These are phyloP conservation scores for Pterocarpus macrocarpus DNA, from an alignment of 306 rosid genomes.

Conservation along the genomic window DNA sequence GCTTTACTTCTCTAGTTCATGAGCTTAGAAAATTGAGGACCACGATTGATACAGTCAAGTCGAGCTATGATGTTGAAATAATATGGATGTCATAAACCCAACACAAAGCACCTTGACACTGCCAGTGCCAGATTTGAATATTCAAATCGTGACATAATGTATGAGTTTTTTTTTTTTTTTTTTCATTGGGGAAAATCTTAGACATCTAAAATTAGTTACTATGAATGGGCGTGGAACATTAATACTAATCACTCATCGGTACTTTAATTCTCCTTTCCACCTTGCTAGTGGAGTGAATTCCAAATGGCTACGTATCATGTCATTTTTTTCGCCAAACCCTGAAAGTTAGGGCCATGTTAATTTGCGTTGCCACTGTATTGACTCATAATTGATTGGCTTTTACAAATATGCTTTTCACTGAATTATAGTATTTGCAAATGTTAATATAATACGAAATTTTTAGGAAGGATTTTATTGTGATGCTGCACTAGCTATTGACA, in stretches of 20 bases:
- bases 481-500: too few species aligned
- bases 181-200: not conserved
- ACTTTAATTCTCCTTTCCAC: not conserved
- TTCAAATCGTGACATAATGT: conserved; percentile 26
- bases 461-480: too few species aligned
- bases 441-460: not conserved
- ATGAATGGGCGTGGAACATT: not conserved
- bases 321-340: not conserved
- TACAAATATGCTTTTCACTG: too few species aligned
- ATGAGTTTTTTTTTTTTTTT: not conserved
- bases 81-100: conserved; percentile 25
- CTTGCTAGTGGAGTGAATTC: not conserved
- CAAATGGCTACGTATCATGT: not conserved
- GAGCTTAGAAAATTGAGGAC: conserved; percentile 43
- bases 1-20: not conserved
- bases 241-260: not conserved
- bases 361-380: not conserved
- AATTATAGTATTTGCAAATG: not conserved
- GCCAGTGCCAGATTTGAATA: not conserved
- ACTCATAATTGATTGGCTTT: not conserved
- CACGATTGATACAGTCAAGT: conserved; percentile 41
- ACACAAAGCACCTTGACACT: conserved; percentile 7
- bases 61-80: conserved; percentile 38
- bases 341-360: not conserved
- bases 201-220: not conserved